These are phyloP conservation scores for Hamigera avellanea DNA, from an alignment of 495 filamentous ascomycete species.

Conservation along the genomic window DNA sequence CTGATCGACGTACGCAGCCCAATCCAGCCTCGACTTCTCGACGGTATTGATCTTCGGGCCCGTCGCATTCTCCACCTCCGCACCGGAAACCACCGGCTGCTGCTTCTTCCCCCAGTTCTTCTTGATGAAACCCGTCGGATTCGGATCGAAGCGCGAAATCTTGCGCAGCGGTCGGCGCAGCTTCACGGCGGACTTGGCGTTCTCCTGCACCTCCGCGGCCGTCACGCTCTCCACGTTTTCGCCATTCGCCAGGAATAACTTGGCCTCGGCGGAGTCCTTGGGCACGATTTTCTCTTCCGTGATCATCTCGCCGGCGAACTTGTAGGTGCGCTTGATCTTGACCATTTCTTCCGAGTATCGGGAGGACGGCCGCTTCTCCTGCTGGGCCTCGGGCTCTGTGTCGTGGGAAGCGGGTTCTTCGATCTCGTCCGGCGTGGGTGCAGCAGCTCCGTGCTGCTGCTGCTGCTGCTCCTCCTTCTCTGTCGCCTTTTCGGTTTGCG, in stretches of 20 bases:
- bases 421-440: conserved; percentile 5
- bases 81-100: conserved; percentile 7
- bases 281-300: conserved; percentile 74
- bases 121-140: conserved; percentile 36
- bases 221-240: conserved; percentile 24
- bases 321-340: conserved; percentile 78
- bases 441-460: conserved; percentile 7
- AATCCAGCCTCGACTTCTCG: conserved; percentile 90
- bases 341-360: conserved; percentile 41
- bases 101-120: conserved; percentile 40
- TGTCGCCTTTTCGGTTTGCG: conserved; percentile 4
- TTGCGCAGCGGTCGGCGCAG: conserved; percentile 58
- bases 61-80: conserved; percentile 27
- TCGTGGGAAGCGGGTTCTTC: conserved; percentile 12
- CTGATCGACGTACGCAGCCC: conserved; percentile 86
- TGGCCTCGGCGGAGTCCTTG: conserved; percentile 70
- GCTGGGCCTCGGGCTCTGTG: conserved; percentile 8
- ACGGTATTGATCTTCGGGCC: conserved; percentile 89
- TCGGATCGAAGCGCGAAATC: conserved; percentile 75
- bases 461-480: conserved; percentile 1
- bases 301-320: conserved; percentile 79
- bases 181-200: conserved; percentile 10
- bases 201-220: conserved; percentile 17
- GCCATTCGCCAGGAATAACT: conserved; percentile 53
- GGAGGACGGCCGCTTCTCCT: conserved; percentile 3